Evolutionary conservation across 768 basidiomycete species (phyloP), one percentile per base, ranked within the genome.

Genomic region (Paxillus ammoniavirescens): DNA sequence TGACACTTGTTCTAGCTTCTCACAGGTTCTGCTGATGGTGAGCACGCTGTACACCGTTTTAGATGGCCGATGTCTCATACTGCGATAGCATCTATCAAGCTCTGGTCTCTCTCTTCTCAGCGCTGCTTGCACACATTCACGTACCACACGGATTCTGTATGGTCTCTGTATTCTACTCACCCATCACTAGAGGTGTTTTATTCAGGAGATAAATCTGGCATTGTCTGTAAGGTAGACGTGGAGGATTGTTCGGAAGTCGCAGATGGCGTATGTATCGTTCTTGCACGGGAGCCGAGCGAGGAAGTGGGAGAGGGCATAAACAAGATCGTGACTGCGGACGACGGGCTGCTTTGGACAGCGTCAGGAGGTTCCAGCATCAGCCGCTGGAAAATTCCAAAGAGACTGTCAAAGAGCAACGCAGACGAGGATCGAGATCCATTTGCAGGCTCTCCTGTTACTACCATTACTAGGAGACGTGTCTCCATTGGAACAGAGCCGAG

Each of bases 41-140:
- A 50, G 74, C 43, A 15, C 23, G 12, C 28, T 21, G 17, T 35
- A 15, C 23, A n/a, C 17, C 41, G 9, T 18, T 50, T 49, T 14
- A 47, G 7, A 41, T 23, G 6, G 23, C 50, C 50, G 28, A 65
- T 49, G 28, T 64, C 59, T 53, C 46, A 62, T 54, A 5, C 52
- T 30, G 55, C 49, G n/a, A 46, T 59, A 76, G 75, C 91, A 9
- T 93, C 92, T 3, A 82, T 93, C 69, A 98, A 96, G 67, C 81
- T 98, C 28, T 99, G 97, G 97, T 98, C 95, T 1, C 77, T 98
- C 15, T 72, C 81, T 1, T 83, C 91, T 0, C 94, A 98, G 65
- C 81, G 90, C 10, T 96, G 93, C 64, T 73, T 99, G 14, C 94
- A 99, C 64, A 98, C 96, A 2, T 99, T 98, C 74, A 91, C 91